Evolutionary conservation across 805 yeast species (phyloP).

Genomic region (Geotrichum ghanense): DNA sequence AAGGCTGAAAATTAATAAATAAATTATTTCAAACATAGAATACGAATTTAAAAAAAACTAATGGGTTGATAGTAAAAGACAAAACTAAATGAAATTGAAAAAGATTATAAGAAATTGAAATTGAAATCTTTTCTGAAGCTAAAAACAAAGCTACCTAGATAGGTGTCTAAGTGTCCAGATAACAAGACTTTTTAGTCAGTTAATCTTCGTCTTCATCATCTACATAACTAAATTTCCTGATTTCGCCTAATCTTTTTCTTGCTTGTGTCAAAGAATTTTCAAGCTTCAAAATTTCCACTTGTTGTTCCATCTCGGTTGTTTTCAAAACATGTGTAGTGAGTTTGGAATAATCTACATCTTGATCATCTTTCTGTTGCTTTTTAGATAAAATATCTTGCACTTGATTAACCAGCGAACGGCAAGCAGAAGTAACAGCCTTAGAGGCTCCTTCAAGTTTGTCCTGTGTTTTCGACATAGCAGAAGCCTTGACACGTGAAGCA

Average conservation of each 20-base stretch:
- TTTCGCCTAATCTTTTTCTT: conserved; percentile 73
- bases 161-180: too few relatives aligned
- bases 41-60: too few relatives aligned
- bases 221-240: conserved; percentile 65
- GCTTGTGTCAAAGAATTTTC: conserved; percentile 65
- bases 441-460: conserved; percentile 60
- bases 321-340: conserved; percentile 70
- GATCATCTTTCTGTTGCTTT: conserved; percentile 26
- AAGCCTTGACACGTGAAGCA: conserved; percentile 78
- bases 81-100: too few relatives aligned
- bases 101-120: too few relatives aligned
- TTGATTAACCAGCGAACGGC: conserved; percentile 56
- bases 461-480: conserved; percentile 65
- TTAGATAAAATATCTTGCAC: conserved; percentile 47
- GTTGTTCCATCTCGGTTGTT: conserved; percentile 86
- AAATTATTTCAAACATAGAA: too few relatives aligned
- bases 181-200: too few relatives aligned
- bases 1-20: too few relatives aligned
- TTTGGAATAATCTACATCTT: conserved; percentile 50
- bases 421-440: conserved; percentile 60
- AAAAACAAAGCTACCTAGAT: too few relatives aligned
- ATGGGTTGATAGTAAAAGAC: too few relatives aligned
- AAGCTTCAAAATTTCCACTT: conserved; percentile 74
- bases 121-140: too few relatives aligned
- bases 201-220: conserved; percentile 43